Conservation (phyloP, 352 stramenopile genomes). For the Nothophytophthora sp. region DNA sequence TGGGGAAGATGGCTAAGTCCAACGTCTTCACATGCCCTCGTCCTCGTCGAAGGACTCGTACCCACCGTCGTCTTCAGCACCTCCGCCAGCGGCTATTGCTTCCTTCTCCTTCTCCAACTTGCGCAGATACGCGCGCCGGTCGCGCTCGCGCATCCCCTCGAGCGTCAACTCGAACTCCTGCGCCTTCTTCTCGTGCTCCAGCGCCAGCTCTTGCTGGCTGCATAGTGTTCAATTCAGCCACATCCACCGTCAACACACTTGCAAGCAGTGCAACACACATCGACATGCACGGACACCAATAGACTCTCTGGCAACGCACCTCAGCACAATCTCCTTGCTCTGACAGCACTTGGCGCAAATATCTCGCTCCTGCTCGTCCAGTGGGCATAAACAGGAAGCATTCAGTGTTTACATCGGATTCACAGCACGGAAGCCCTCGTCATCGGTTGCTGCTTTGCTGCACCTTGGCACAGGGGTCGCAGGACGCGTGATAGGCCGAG, state of each 20-base stretch:
- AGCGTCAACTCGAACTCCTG: conserved; percentile 54
- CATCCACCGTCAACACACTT: conserved; percentile 8
- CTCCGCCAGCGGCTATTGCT: conserved; percentile 30
- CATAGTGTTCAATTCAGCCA: conserved; percentile 19
- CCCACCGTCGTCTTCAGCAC: conserved; percentile 24
- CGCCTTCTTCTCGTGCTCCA: conserved; percentile 44
- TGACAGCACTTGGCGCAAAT: conserved; percentile 91
- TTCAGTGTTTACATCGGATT: no score
- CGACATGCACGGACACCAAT: not conserved
- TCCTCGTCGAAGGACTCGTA: conserved; percentile 63
- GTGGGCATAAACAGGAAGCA: not conserved
- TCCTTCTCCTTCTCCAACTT: conserved; percentile 65
- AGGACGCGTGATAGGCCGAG: conserved; percentile 95
- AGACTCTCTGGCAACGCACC: conserved; percentile 27
- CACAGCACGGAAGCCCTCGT: no score
- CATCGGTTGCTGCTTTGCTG: no score
- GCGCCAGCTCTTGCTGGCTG: conserved; percentile 54
- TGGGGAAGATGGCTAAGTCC: conserved; percentile 22
- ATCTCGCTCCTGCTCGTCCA: conserved; percentile 51
- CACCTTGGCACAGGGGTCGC: conserved; percentile 88
- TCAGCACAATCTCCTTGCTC: conserved; percentile 68
- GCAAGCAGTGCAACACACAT: no score
- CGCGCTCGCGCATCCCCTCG: conserved; percentile 75
- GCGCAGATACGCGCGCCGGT: conserved; percentile 71
- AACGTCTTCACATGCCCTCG: conserved; percentile 32